These are phyloP conservation scores for Carex parvula DNA, from an alignment of 176 grass and related monocot genomes.

Conservation along the genomic window DNA sequence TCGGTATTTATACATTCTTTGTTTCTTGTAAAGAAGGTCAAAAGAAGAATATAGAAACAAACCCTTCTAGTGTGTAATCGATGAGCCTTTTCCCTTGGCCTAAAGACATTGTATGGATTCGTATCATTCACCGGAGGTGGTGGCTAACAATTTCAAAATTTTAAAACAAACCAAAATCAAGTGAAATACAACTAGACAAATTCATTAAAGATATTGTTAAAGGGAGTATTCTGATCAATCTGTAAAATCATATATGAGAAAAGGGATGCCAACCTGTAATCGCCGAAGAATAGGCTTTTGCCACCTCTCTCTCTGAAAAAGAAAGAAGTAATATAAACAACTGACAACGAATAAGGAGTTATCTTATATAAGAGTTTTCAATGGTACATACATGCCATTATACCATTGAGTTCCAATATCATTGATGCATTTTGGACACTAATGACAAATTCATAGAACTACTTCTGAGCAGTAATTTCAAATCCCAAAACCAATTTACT, in stretches of 20 bases:
- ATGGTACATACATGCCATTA: not conserved
- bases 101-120: conserved; percentile 98
- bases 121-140: conserved; percentile 95
- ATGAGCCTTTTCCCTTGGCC: conserved; percentile 92
- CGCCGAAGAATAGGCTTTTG: conserved; percentile 96
- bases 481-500: not conserved
- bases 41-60: conserved; percentile 28
- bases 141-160: conserved; percentile 48
- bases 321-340: conserved; percentile 24
- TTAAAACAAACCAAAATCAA: conserved; percentile 29
- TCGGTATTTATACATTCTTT: not conserved
- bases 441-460: not conserved
- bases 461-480: not conserved
- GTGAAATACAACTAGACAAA: conserved; percentile 19
- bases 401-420: not conserved
- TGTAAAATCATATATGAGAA: conserved; percentile 19
- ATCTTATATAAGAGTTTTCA: conserved; percentile 1
- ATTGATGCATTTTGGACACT: not conserved
- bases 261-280: conserved; percentile 64
- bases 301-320: conserved; percentile 81
- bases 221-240: not conserved
- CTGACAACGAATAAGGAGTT: conserved; percentile 4
- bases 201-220: conserved; percentile 6
- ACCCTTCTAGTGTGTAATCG: conserved; percentile 98
- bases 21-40: not conserved